These are phyloP conservation scores for Dactylis glomerata DNA, from an alignment of 176 grass and related monocot genomes.

Conservation along the genomic window DNA sequence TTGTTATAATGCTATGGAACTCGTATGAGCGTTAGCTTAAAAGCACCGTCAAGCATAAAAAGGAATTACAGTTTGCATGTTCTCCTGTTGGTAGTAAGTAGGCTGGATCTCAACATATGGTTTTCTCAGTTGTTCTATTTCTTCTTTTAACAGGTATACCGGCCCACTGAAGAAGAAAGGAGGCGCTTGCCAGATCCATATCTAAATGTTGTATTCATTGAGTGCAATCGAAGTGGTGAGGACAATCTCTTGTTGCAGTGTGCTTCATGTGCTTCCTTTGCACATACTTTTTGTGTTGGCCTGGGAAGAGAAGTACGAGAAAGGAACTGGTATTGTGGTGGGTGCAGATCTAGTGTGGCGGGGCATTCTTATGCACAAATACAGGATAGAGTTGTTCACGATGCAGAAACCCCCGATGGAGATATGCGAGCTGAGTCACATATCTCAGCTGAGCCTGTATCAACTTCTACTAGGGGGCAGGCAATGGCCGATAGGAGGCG, in stretches of 20 bases:
- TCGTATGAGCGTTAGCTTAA: neutral
- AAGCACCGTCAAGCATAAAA: neutral
- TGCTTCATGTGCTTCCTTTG: slow-evolving; percentile 71
- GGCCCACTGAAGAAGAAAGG: slow-evolving; percentile 71
- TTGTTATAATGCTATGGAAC: neutral
- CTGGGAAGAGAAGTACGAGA: slow-evolving; percentile 62
- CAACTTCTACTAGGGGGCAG: slow-evolving; percentile 41
- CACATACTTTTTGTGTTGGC: slow-evolving; percentile 79
- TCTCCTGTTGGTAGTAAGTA: neutral
- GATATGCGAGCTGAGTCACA: slow-evolving; percentile 31
- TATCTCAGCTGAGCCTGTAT: slow-evolving; percentile 30
- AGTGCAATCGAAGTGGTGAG: slow-evolving; percentile 67
- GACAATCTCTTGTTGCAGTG: slow-evolving; percentile 77
- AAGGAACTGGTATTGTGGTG: slow-evolving; percentile 68
- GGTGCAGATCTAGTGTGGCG: slow-evolving; percentile 39
- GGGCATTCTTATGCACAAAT: slow-evolving; percentile 32
- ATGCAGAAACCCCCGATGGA: slow-evolving; percentile 33
- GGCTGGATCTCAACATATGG: neutral
- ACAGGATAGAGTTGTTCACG: slow-evolving; percentile 12
- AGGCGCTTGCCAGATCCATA: slow-evolving; percentile 75
- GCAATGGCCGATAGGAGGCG: slow-evolving; percentile 52
- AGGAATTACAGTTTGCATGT: neutral
- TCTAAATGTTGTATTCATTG: slow-evolving; percentile 60
- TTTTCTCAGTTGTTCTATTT: slow-evolving; percentile 11
- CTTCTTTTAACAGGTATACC: slow-evolving; percentile 55